Base-by-base conservation (phyloP, 1,284 basidiomycete species). In the Leccinum subspadiceum region DNA sequence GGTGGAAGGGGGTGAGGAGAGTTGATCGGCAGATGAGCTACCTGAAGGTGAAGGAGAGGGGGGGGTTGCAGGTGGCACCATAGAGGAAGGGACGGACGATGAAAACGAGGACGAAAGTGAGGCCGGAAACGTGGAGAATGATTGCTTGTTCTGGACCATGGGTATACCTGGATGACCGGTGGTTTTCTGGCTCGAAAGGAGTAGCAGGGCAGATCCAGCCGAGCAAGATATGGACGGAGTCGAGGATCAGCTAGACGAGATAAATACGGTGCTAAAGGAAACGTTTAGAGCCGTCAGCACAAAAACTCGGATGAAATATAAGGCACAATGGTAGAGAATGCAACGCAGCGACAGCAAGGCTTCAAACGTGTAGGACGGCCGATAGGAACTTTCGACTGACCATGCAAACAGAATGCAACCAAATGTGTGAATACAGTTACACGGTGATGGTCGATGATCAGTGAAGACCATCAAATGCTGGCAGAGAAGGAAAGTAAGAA, bases 91-190 rank as follows among this genome's bases (percentile, higher is more conserved):
- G 60, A 73, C 71, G 64, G 77, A 74, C 65, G 78, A 76, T 61
- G 75, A 71, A 65, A 79, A 75, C 64, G 78, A 79, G 71, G 80
- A 77, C 37, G 76, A 75, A 62, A 76, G 72, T 53, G 77, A 78
- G 71, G 73, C 70, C 57, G 70, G 69, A 62, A 79, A 79, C 63
- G 68, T 69, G 65, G 77, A 73, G 52, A 73, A 63, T 60, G 71
- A 72, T 65, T 70, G 65, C 67, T 74, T 67, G 72, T 66, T 74
- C 67, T 71, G 70, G 70, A 66, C 67, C 69, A 70, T 68, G 66
- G 66, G 63, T 68, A 62, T 48, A 59, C 66, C 65, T 68, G 67
- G 63, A 65, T 65, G 64, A 71, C 67, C 69, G 66, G 66, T 68
- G 67, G 65, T 67, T 70, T 61, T 66, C 63, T 60, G 64, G 65